Evolutionary conservation across 768 basidiomycete species (phyloP), one percentile per base, ranked within the genome.

Genomic region (Podaxis sp.): DNA sequence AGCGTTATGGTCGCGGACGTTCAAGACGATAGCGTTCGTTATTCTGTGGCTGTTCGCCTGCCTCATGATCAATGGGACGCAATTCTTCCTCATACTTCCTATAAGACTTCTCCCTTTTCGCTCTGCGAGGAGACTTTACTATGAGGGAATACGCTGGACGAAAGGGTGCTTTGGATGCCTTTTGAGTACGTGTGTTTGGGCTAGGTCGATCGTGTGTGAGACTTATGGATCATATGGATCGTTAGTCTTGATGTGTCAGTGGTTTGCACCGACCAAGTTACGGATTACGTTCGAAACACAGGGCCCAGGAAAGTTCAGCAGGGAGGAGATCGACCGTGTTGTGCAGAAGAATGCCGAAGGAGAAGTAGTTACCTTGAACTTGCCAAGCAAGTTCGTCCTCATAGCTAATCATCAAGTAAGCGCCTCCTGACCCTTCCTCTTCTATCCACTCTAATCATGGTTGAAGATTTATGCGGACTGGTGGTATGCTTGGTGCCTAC

Each of bases 401-500:
- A 92, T 95, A 68, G 86, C 93, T 13, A 99, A 99, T 72, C 96
- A 99, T 72, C 96, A 96, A 80, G 93, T 94, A 64, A 52, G 79
- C 60, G 24, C 8, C 30, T 38, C 39, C 54, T 6, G 33, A 22
- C 46, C 17, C 49, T 51, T 61, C 58, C 38, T 26, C 12, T 52
- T 24, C 15, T 17, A 33, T n/a, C 5, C 7, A 48, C 38, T 7
- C 42, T 62, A 15, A 62, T 7, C 8, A 15, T 33, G 8, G 11
- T 4, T 30, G 19, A 39, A 92, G 90, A 79, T 88, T 39, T 92
- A 93, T 70, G 81, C 86, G 4, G 90, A 92, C 74, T 92, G 91
- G 90, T 88, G 89, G 88, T 96, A 96, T 70, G 84, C 89, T 40
- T 98, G 93, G 90, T 88, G 87, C 65, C 74, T 95, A 51, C 82